phyloP scores from a whole-genome alignment of 2,329 filamentous ascomycete species.

The Sporothrix euskadiensis region DNA sequence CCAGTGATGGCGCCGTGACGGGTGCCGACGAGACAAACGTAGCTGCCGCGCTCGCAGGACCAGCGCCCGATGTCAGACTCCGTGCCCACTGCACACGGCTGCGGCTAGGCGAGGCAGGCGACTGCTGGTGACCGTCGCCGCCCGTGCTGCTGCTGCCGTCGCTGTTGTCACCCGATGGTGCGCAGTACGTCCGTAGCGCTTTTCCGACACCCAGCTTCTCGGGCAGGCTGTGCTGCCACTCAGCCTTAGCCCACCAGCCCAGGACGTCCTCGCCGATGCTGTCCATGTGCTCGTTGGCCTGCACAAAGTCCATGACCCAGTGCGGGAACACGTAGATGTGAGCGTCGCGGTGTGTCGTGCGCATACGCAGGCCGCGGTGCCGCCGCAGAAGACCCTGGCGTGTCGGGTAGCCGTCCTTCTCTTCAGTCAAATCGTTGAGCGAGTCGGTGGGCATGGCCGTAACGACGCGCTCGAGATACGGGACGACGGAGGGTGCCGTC shows the following conservation, averaged over 20 bases:
- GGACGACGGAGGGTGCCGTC: constrained; percentile 55
- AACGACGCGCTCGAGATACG: constrained; percentile 74
- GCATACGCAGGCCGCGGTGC: constrained; percentile 75
- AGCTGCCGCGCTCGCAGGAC: background rate
- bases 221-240: constrained; percentile 80
- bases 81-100: constrained; percentile 13
- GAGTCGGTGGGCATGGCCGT: constrained; percentile 86
- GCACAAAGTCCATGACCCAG: constrained; percentile 85
- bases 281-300: constrained; percentile 76
- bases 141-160: constrained; percentile 32
- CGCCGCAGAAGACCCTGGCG: constrained; percentile 74
- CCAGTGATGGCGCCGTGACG: background rate
- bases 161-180: constrained; percentile 36
- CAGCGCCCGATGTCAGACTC: background rate
- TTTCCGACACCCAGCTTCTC: constrained; percentile 74
- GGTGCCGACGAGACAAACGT: background rate
- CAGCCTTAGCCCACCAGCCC: constrained; percentile 93
- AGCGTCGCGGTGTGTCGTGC: constrained; percentile 82
- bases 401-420: constrained; percentile 70
- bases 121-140: constrained; percentile 29
- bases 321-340: constrained; percentile 93
- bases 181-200: constrained; percentile 50
- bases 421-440: constrained; percentile 77
- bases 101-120: background rate
- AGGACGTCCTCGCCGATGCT: constrained; percentile 89